Evolutionary conservation across 2,329 filamentous ascomycete genomes (phyloP).

Genomic region (Exophiala sp.): DNA sequence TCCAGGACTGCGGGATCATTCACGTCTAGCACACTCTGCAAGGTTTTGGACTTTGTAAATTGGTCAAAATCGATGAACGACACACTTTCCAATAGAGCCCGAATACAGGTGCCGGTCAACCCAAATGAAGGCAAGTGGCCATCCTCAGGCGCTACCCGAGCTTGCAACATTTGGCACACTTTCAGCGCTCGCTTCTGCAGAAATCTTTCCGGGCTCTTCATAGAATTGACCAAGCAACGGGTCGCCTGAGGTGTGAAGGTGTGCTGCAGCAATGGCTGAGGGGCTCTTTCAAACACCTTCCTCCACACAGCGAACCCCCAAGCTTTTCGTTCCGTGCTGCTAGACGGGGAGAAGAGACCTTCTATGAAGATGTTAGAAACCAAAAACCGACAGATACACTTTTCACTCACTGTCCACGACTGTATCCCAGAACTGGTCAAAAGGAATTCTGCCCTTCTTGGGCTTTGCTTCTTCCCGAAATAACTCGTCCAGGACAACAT

Average conservation of each 20-base stretch:
- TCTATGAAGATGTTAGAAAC: conserved; percentile 43
- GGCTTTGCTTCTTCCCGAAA: conserved; percentile 24
- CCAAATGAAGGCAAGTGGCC: conserved; percentile 58
- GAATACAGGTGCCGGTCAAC: conserved; percentile 17
- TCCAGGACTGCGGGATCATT: neutral
- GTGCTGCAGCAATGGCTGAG: conserved; percentile 46
- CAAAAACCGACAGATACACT: too few species aligned
- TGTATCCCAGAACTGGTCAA: conserved; percentile 76
- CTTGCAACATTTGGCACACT: conserved; percentile 65
- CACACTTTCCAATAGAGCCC: conserved; percentile 57
- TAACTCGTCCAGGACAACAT: conserved; percentile 56
- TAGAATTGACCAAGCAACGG: conserved; percentile 74
- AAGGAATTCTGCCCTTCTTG: conserved; percentile 41
- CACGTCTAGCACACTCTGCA: conserved; percentile 17
- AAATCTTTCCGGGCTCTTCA: conserved; percentile 69
- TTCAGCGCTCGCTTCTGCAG: conserved; percentile 73
- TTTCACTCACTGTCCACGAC: conserved; percentile 57
- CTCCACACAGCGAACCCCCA: conserved; percentile 85
- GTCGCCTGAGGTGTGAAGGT: conserved; percentile 82
- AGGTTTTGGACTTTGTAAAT: conserved; percentile 67
- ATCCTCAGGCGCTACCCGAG: conserved; percentile 41
- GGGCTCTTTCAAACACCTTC: conserved; percentile 57
- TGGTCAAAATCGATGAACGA: conserved; percentile 78
- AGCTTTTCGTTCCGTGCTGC: conserved; percentile 83
- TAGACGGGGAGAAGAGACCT: conserved; percentile 71